A percentile compares a stretch with the other conserved stretches of the same genome.
Conservation (phyloP, 306 rosid genomes). For the Trichosanthes truncata region DNA sequence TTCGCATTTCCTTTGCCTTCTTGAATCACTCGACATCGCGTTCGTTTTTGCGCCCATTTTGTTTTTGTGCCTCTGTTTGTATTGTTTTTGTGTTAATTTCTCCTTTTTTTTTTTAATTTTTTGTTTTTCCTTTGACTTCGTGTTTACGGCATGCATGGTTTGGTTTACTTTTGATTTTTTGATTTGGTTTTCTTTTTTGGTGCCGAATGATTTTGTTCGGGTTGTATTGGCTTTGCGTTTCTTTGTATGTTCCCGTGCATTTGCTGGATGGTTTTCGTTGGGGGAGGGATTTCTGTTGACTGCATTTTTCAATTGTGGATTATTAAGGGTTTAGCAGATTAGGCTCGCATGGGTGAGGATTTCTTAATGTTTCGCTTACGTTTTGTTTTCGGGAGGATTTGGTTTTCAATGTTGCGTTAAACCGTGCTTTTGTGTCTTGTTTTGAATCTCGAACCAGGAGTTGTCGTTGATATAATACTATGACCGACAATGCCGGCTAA, state of each 20-base stretch:
- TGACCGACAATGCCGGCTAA: neutral
- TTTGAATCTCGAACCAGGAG: neutral
- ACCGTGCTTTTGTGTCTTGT: neutral
- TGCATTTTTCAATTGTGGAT: neutral
- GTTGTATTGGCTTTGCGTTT: neutral
- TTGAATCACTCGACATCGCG: neutral
- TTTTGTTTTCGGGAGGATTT: neutral
- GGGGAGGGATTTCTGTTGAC: neutral
- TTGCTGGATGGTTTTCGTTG: neutral
- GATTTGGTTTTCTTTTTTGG: neutral
- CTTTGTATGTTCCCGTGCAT: neutral
- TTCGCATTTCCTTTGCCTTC: neutral
- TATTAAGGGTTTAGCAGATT: neutral
- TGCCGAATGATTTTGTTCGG: neutral
- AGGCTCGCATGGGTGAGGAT: neutral
- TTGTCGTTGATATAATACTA: neutral
- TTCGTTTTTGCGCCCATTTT: constrained; percentile 2
- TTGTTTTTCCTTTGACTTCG: neutral
- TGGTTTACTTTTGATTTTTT: neutral
- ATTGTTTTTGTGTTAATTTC: neutral
- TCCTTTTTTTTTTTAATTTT: neutral
- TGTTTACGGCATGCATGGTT: neutral
- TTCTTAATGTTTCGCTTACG: neutral
- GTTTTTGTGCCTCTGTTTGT: neutral
- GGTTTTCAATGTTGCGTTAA: neutral